These are phyloP conservation scores for Nakataea oryzae DNA, from an alignment of 2,329 filamentous ascomycete genomes.

Conservation along the genomic window DNA sequence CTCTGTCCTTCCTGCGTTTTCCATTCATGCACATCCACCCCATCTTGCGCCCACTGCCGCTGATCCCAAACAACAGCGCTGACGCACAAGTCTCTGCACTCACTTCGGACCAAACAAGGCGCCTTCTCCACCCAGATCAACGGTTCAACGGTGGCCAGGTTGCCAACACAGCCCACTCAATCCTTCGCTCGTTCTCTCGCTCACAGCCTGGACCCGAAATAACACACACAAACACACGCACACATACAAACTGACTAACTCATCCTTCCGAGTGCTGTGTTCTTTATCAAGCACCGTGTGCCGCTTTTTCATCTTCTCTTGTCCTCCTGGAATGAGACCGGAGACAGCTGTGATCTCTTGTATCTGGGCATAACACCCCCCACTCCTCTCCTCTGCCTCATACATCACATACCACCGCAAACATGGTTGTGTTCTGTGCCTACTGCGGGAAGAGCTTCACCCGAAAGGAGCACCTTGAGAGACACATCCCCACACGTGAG, in stretches of 20 bases:
- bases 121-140: not conserved
- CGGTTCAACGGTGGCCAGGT: not conserved
- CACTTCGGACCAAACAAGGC: constrained; percentile 3
- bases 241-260: not conserved
- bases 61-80: constrained; percentile 2
- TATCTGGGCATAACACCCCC: not conserved
- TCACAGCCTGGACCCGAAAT: not conserved
- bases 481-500: constrained; percentile 42
- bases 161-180: not conserved
- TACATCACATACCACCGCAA: not conserved
- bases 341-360: not conserved
- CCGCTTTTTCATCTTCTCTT: not conserved
- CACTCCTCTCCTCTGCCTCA: not conserved
- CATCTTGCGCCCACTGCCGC: not conserved
- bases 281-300: not conserved
- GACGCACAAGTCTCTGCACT: constrained; percentile 5
- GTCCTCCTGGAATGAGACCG: not conserved
- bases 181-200: not conserved
- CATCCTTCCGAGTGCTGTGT: not conserved
- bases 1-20: constrained; percentile 4
- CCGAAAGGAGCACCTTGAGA: constrained; percentile 45
- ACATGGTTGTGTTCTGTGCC: constrained; percentile 30
- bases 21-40: not conserved
- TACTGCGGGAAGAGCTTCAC: constrained; percentile 46
- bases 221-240: not conserved